Base-by-base conservation (phyloP, 768 basidiomycete species). In the Pholiota conissans region DNA sequence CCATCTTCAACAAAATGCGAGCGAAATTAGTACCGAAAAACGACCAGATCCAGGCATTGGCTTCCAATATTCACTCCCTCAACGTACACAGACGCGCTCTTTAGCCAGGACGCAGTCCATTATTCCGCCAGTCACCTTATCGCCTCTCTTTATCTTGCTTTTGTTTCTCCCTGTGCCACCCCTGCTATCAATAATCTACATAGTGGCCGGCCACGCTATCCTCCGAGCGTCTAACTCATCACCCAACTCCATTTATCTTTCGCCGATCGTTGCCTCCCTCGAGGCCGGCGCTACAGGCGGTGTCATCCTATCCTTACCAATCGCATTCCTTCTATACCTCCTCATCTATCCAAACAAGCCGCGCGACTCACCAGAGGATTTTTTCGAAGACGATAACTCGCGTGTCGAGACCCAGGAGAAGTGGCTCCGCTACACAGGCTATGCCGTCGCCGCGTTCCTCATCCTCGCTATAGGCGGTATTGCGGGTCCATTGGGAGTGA, bases 91-190 rank as follows among this genome's bases (percentile, higher is more conserved):
- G 6, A 18, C 22, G 11, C 42, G 42, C 22, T 45, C 42, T 8
- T 18, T 45, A 20, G 42, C 42, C 42, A 26, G 42, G 42, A 0
- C 42, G 18, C 42, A 45, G 22, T 45, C 42, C 22, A 20, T 45
- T 20, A 45, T 45, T 11, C 42, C 42, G 13, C 42, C 42, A 20
- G 13, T 45, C 20, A 45, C 42, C 20, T 20, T 45, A 45, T 45
- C 42, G 13, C 65, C 67, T 24, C 5, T 59, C 28, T 46, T 63
- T 24, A 53, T 71, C 1, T 59, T 70, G 0, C 9, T 66, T 13
- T 56, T 69, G 0, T 76, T 75, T 59, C 66, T 75, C 4, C 74
- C 74, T 0, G 28, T 75, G 3, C 73, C 75, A 6, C 72, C 74
- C 3, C 52, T 74, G 3, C 55, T 76, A 11, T 67, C 74, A 5